Conservation (phyloP, 768 basidiomycete genomes). For the Lentinula guzmanii region DNA sequence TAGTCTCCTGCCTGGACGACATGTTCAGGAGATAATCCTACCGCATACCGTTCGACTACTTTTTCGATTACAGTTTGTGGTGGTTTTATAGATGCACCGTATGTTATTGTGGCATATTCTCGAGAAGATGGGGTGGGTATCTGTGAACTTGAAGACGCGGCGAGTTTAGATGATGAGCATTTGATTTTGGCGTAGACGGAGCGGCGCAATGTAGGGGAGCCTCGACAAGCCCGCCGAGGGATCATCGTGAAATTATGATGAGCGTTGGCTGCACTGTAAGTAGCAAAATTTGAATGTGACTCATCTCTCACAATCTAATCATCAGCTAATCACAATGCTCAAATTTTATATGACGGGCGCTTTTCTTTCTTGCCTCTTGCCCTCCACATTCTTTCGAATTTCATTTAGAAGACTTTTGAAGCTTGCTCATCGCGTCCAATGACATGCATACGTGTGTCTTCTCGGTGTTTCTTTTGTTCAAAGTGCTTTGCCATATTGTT, state of each 20-base stretch:
- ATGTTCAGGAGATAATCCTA: conserved; percentile 78
- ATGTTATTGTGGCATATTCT: not conserved
- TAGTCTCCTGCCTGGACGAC: conserved; percentile 93
- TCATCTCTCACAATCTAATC: not conserved
- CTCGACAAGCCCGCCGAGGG: not conserved
- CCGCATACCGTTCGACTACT: conserved; percentile 94
- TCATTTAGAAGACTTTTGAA: no score
- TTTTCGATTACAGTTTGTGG: conserved; percentile 96
- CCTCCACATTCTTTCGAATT: no score
- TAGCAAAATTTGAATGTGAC: not conserved
- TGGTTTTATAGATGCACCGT: not conserved
- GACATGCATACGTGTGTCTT: no score
- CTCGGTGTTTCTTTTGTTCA: no score
- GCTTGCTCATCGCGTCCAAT: no score
- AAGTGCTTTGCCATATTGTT: no score
- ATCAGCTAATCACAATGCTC: not conserved
- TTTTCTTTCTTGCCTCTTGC: no score
- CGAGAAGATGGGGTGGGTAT: not conserved
- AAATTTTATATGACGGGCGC: not conserved
- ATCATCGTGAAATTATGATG: not conserved
- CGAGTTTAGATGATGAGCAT: not conserved
- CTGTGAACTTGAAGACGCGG: not conserved
- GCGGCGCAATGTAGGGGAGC: not conserved
- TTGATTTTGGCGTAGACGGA: not conserved
- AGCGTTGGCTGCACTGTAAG: no score